Conservation (phyloP, 225 moss, liverwort and hornwort species). For the Marchantia paleacea region DNA sequence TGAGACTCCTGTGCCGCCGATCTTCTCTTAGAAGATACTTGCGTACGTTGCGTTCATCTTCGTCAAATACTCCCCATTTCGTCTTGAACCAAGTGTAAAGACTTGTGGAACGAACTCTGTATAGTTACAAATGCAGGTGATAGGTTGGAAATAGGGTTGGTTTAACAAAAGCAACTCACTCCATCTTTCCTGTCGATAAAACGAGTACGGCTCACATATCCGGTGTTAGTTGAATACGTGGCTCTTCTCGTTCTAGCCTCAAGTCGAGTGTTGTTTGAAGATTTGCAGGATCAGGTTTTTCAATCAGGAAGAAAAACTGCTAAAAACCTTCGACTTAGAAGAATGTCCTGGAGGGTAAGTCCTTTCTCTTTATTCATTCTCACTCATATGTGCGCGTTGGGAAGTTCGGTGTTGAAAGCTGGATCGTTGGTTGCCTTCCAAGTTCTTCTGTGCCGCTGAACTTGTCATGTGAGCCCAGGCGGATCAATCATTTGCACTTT, state of each 20-base stretch:
- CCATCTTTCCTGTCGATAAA: background rate
- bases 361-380: background rate
- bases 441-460: too few species aligned
- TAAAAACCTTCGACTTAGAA: slow-evolving; percentile 19
- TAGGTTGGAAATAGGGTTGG: background rate
- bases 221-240: too few species aligned
- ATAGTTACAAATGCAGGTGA: background rate
- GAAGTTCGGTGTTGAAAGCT: too few species aligned
- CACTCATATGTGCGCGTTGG: too few species aligned
- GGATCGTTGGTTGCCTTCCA: too few species aligned
- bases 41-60: background rate
- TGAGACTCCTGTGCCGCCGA: background rate
- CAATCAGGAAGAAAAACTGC: slow-evolving; percentile 6
- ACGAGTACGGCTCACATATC: too few species aligned
- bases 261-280: background rate
- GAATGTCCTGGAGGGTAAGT: slow-evolving; percentile 36
- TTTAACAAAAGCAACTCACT: background rate
- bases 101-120: background rate
- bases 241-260: too few species aligned
- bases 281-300: slow-evolving; percentile 17
- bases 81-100: background rate
- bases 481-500: too few species aligned
- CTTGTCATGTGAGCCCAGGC: too few species aligned
- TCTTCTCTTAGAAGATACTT: too few species aligned
- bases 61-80: background rate